Evolutionary conservation across 192 early-diverging fungal species (phyloP).

Genomic region (Pilaira anomala): DNA sequence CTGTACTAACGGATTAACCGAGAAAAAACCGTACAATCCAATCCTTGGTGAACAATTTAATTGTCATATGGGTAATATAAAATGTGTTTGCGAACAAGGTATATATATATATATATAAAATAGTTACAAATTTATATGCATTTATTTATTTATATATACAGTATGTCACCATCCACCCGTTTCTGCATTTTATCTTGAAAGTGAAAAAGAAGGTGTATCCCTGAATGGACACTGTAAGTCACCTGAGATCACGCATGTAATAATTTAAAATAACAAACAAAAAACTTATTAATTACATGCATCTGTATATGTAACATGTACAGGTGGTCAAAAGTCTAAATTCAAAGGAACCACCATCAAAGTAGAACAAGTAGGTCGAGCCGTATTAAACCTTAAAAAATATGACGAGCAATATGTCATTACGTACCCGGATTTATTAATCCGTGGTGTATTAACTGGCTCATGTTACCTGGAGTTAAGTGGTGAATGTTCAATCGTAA

Average conservation of each 20-base stretch:
- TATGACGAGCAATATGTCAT: conserved; percentile 58
- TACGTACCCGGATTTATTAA: conserved; percentile 54
- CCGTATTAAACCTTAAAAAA: conserved; percentile 48
- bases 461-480: conserved; percentile 61
- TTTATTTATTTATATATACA: conserved; percentile 1
- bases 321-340: conserved; percentile 54
- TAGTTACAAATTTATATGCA: background rate
- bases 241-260: background rate
- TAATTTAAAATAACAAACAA: background rate
- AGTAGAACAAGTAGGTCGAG: conserved; percentile 64
- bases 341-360: conserved; percentile 65
- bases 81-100: conserved; percentile 61
- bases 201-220: conserved; percentile 56
- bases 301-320: no score
- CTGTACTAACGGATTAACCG: conserved; percentile 59
- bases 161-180: conserved; percentile 73
- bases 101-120: background rate
- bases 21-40: conserved; percentile 71
- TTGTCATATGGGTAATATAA: conserved; percentile 51
- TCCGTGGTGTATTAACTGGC: conserved; percentile 59
- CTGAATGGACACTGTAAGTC: conserved; percentile 53
- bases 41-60: conserved; percentile 64
- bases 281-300: no score
- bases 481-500: conserved; percentile 55
- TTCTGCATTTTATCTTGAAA: conserved; percentile 66